Conservation (phyloP, 495 filamentous ascomycete genomes). For the Astrocystis sublimbata region DNA sequence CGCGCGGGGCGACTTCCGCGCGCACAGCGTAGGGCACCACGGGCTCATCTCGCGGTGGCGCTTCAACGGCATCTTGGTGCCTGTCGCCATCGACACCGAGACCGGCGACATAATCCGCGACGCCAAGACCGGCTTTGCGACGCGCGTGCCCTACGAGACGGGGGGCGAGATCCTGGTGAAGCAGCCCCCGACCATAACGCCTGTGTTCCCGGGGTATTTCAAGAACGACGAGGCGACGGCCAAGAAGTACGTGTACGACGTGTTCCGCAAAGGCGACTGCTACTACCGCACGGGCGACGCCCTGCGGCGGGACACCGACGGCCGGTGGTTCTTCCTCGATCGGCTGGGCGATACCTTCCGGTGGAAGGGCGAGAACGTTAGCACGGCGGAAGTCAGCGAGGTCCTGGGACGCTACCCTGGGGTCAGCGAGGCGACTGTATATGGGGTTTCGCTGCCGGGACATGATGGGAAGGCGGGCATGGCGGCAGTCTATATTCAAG, state of each 20-base stretch:
- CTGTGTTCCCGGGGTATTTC: slow-evolving; percentile 70
- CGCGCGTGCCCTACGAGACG: slow-evolving; percentile 60
- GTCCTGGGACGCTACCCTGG: slow-evolving; percentile 65
- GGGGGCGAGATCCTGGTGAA: slow-evolving; percentile 76
- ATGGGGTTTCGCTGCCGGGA: slow-evolving; percentile 69
- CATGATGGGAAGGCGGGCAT: slow-evolving; percentile 75
- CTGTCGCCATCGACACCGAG: slow-evolving; percentile 67
- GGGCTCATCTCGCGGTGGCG: slow-evolving; percentile 57
- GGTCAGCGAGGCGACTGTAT: slow-evolving; percentile 75
- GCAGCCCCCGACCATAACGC: slow-evolving; percentile 48
- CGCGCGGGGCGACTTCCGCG: slow-evolving; percentile 60
- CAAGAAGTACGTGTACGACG: slow-evolving; percentile 69
- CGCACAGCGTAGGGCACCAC: slow-evolving; percentile 70
- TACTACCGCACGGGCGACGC: slow-evolving; percentile 79
- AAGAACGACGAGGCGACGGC: slow-evolving; percentile 63
- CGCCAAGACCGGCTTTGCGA: slow-evolving; percentile 65
- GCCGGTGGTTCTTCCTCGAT: slow-evolving; percentile 79
- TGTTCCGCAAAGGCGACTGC: slow-evolving; percentile 72
- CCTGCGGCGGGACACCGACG: slow-evolving; percentile 62
- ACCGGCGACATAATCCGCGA: slow-evolving; percentile 66
- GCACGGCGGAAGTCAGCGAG: slow-evolving; percentile 73
- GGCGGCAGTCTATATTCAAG: slow-evolving; percentile 57
- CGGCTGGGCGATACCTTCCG: slow-evolving; percentile 76
- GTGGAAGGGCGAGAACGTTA: slow-evolving; percentile 85
- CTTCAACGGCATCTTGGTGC: slow-evolving; percentile 56